Percentiles rank a stretch among this genome's conserved stretches.
Conservation (phyloP, 2,329 filamentous ascomycete genomes). For the Alternaria longipes region DNA sequence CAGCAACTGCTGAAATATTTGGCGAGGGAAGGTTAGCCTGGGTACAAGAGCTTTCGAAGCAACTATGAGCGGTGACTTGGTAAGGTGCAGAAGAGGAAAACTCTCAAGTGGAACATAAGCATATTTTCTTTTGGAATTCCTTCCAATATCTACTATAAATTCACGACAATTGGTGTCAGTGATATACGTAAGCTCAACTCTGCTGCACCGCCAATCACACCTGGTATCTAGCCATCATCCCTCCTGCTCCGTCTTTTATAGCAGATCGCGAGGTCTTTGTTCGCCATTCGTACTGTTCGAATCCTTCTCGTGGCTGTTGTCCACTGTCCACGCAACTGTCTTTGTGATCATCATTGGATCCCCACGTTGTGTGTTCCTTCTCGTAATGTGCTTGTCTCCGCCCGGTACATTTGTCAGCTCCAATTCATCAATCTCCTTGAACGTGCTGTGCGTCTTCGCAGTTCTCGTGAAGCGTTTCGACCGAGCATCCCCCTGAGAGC, state of each 20-base stretch:
- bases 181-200: background rate
- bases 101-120: background rate
- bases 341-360: constrained; percentile 14
- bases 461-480: constrained; percentile 7
- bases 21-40: constrained; percentile 47
- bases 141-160: background rate
- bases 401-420: background rate
- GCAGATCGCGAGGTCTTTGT: background rate
- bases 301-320: constrained; percentile 1
- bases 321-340: constrained; percentile 13
- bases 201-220: background rate
- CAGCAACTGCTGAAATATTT: constrained; percentile 52
- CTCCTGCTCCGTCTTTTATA: background rate
- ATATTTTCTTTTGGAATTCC: background rate
- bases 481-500: constrained; percentile 5
- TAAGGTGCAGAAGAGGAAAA: background rate
- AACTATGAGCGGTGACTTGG: background rate
- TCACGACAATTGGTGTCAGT: background rate
- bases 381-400: background rate
- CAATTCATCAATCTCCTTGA: constrained; percentile 2
- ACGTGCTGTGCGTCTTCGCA: background rate
- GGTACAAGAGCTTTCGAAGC: constrained; percentile 38
- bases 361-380: background rate
- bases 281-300: constrained; percentile 1
- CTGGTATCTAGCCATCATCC: background rate